phyloP scores from a whole-genome alignment of 176 grass and related monocot genomes.

The Pharus latifolius region DNA sequence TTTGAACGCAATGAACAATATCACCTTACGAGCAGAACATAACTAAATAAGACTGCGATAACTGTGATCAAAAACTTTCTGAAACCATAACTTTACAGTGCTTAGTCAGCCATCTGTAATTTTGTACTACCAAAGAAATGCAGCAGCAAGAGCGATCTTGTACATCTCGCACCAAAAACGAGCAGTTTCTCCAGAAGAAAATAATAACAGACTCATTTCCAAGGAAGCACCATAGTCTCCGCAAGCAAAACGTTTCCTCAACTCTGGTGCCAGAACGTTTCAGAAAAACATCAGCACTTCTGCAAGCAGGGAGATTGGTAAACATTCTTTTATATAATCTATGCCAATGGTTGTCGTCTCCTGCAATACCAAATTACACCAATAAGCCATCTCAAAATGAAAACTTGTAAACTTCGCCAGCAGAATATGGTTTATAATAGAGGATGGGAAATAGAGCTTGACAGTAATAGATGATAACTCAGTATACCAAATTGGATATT shows the following conservation, averaged over 20 bases:
- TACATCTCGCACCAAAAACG: conserved; percentile 40
- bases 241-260: neutral
- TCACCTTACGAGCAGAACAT: neutral
- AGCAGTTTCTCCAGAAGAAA: conserved; percentile 7
- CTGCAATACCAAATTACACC: conserved; percentile 35
- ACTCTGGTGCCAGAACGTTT: conserved; percentile 35
- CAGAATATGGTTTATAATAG: neutral
- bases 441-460: neutral
- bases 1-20: neutral
- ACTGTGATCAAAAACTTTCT: neutral
- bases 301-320: conserved; percentile 6
- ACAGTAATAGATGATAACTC: neutral
- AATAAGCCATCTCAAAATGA: neutral
- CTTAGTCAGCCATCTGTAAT: neutral
- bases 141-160: neutral
- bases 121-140: conserved; percentile 17
- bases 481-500: neutral
- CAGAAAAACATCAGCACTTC: conserved; percentile 9
- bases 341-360: conserved; percentile 81
- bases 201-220: conserved; percentile 11
- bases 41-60: neutral
- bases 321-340: conserved; percentile 32
- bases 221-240: conserved; percentile 13
- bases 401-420: neutral
- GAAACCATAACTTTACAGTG: neutral